Evolutionary conservation across 352 stramenopile species (phyloP).

Genomic region (Aphanomyces cochlioides): DNA sequence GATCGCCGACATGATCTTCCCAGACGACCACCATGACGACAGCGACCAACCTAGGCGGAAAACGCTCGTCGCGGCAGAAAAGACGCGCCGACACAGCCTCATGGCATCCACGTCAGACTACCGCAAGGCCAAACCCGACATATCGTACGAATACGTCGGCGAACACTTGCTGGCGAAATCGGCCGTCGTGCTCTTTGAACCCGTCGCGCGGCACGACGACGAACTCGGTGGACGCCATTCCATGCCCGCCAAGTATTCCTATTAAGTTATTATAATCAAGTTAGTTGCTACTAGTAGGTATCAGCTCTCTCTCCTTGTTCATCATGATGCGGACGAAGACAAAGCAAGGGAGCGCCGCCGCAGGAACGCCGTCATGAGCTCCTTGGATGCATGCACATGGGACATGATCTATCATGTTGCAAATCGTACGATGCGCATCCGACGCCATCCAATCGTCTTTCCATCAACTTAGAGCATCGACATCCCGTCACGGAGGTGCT

Average conservation of each 20-base stretch:
- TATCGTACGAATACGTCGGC: conserved; percentile 6
- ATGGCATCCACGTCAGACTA: not conserved
- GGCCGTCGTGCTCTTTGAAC: conserved; percentile 1
- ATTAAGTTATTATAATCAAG: conserved; percentile 10
- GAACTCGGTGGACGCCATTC: not conserved
- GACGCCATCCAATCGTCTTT: too few relatives aligned
- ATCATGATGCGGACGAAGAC: too few relatives aligned
- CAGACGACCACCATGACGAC: not conserved
- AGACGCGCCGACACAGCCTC: not conserved
- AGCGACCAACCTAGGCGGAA: not conserved
- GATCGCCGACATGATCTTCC: conserved; percentile 6
- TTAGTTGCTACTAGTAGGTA: not conserved
- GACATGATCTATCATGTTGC: too few relatives aligned
- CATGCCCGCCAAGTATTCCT: conserved; percentile 11
- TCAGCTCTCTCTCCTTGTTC: too few relatives aligned
- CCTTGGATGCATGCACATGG: too few relatives aligned
- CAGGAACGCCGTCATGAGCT: too few relatives aligned
- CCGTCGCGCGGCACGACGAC: not conserved
- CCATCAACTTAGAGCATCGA: too few relatives aligned
- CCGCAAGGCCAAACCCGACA: not conserved
- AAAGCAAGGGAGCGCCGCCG: too few relatives aligned
- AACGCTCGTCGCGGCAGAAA: not conserved
- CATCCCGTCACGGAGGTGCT: too few relatives aligned
- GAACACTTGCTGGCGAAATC: not conserved
- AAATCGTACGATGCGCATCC: too few relatives aligned